Evolutionary conservation across 2,329 filamentous ascomycete species (phyloP).

Genomic region (Curvularia hawaiiensis): DNA sequence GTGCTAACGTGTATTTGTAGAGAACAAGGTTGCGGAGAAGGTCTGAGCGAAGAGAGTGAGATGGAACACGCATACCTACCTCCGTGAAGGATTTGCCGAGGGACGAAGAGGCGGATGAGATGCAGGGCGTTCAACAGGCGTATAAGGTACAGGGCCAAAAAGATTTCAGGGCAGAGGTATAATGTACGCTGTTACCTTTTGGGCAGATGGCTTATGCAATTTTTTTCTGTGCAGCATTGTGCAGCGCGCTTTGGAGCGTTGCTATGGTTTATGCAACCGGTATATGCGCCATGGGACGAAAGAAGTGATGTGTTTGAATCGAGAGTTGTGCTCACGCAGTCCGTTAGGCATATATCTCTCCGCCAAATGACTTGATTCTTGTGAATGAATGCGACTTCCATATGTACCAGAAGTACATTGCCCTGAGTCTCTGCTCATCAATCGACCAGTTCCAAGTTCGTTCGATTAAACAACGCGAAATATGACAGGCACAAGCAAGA

Average conservation of each 20-base stretch:
- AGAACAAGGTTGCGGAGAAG: slow-evolving; percentile 37
- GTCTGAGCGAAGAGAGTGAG: background rate
- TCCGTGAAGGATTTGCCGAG: background rate
- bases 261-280: background rate
- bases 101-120: background rate
- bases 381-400: background rate
- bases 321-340: background rate
- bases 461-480: background rate
- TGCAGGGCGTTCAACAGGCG: background rate
- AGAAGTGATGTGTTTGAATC: background rate
- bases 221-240: background rate
- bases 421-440: too few relatives aligned
- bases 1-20: slow-evolving; percentile 16
- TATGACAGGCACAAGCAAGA: background rate
- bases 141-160: background rate
- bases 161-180: background rate
- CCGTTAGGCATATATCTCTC: background rate
- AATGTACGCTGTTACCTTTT: background rate
- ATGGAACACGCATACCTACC: background rate
- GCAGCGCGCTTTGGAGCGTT: background rate
- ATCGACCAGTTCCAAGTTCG: background rate
- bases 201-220: background rate
- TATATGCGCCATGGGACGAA: background rate
- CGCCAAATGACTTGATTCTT: background rate
- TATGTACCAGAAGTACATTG: background rate